Evolutionary conservation across 345 rosid species (phyloP), one percentile per base, ranked within the genome.

Genomic region (Euphorbia peplus): DNA sequence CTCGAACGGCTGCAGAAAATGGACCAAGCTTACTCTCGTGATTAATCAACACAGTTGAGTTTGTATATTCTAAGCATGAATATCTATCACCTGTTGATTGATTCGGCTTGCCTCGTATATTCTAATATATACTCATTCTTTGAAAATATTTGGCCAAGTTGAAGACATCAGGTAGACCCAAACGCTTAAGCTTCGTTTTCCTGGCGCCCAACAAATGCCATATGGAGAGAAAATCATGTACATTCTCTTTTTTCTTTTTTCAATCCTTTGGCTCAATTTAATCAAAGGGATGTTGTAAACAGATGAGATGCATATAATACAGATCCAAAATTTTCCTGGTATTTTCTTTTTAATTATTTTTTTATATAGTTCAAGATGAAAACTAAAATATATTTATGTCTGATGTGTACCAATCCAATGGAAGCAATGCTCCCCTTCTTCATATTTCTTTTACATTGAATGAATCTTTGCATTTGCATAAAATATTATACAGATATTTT

Each of bases 1-100:
- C 92, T 62, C 89, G 88, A 58, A 86, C 93, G n/a, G 93, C 93
- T 47, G 83, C 89, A 11, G 99, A 88, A 70, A 85, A 82, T 71
- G 93, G 93, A 64, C 93, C 93, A 29, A 83, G 84, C 76, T 78
- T 88, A 72, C 79, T 88, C 42, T 83, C 91, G 21, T 88, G 87
- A 90, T 57, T n/a, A 30, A 52, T 52, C 69, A 13, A 39, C 8
- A 52, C 39, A 13, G 54, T 73, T 42, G 10, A 25, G 5, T 52
- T 42, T 60, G 13, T 8, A 39, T 32, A 32, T 32, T n/a, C n/a
- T n/a, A 15, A 57, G 30, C 52, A 37, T 70, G 67, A 37, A 24
- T n/a, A 26, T 48, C 26, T 16, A 61, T 18, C 35, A 47, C 39
- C 47, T 19, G 64, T 19, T 39, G 4, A 24, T 71, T 24, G 53